Evolutionary conservation across 75 land plant species (phyloP).

Genomic region (Chamaecyparis obtusa): DNA sequence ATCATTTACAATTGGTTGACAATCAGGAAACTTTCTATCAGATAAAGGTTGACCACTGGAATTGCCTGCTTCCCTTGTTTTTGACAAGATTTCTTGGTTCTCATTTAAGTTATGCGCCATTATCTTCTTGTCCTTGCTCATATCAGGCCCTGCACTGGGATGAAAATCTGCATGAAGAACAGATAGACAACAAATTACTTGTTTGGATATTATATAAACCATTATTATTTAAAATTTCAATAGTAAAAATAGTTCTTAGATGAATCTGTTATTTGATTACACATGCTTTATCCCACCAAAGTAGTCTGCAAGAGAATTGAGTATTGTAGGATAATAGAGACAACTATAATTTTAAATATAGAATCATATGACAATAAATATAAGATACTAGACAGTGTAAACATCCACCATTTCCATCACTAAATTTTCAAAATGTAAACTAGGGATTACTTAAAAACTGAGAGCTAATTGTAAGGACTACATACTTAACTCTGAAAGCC

Average conservation of each 20-base stretch:
- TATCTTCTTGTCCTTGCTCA: neutral
- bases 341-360: neutral
- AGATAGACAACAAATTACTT: neutral
- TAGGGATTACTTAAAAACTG: neutral
- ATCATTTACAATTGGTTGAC: neutral
- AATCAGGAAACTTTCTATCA: neutral
- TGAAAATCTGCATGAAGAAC: conserved; percentile 5
- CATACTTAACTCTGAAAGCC: neutral
- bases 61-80: neutral
- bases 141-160: neutral
- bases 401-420: neutral
- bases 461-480: neutral
- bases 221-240: neutral
- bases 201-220: neutral
- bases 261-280: neutral
- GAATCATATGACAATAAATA: neutral
- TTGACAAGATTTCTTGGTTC: neutral
- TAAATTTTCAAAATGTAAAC: neutral
- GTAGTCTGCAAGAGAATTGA: neutral
- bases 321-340: neutral
- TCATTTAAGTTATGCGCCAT: neutral
- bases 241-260: neutral
- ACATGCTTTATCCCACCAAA: neutral
- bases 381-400: neutral
- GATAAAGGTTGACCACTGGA: neutral